phyloP scores from a whole-genome alignment of 176 grass and related monocot genomes.

The Avena eriantha region DNA sequence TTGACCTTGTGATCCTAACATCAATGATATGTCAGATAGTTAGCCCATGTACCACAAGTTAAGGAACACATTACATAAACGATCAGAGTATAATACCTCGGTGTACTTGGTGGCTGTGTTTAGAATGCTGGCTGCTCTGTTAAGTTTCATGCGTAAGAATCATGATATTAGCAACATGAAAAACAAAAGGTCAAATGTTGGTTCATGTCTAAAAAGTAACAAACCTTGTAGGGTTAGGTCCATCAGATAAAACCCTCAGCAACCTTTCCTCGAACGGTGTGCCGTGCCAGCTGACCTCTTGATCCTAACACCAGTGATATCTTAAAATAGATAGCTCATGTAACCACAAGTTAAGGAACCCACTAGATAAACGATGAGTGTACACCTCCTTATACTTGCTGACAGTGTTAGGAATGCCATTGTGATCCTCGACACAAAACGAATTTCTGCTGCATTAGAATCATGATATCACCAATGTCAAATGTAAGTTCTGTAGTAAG shows the following conservation, averaged over 20 bases:
- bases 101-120: slow-evolving; percentile 70
- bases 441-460: too few species aligned
- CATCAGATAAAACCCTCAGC: slow-evolving; percentile 65
- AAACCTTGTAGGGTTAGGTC: slow-evolving; percentile 52
- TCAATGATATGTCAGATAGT: slow-evolving; percentile 8
- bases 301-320: slow-evolving; percentile 56
- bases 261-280: slow-evolving; percentile 80
- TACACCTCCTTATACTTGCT: too few species aligned
- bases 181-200: not conserved
- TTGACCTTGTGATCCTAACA: slow-evolving; percentile 74
- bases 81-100: slow-evolving; percentile 57
- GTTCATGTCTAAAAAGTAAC: not conserved
- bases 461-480: too few species aligned
- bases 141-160: slow-evolving; percentile 16
- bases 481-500: too few species aligned
- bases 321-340: not conserved
- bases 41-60: not conserved
- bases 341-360: not conserved
- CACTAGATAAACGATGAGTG: too few species aligned
- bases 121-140: slow-evolving; percentile 59
- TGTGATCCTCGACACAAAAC: too few species aligned
- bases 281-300: slow-evolving; percentile 57
- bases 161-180: slow-evolving; percentile 4
- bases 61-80: not conserved
- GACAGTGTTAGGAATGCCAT: too few species aligned